A percentile compares a stretch with the other conserved stretches of the same genome.
phyloP scores from a whole-genome alignment of 2,329 filamentous ascomycete genomes.

The Aspergillus oerlinghausenensis region DNA sequence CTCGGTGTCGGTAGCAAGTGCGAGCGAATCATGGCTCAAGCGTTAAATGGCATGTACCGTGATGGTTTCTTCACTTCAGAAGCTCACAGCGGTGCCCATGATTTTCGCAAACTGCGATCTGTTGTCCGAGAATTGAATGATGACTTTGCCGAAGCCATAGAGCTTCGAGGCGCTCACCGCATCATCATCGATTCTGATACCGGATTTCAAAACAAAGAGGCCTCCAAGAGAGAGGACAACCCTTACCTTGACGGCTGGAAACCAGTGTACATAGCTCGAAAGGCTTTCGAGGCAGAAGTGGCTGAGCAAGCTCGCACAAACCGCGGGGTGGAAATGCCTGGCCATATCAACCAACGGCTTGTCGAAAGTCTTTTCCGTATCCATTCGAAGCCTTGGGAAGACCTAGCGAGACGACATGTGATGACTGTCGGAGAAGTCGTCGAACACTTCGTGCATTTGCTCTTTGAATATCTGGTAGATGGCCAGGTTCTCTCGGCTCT shows the following conservation, averaged over 20 bases:
- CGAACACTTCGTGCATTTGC: slow-evolving; percentile 15
- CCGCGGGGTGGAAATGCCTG: slow-evolving; percentile 31
- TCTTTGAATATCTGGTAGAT: slow-evolving; percentile 24
- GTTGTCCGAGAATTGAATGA: slow-evolving; percentile 24
- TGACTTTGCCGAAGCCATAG: slow-evolving; percentile 17
- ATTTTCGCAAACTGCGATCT: slow-evolving; percentile 29
- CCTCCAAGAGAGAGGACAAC: neutral
- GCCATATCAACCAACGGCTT: slow-evolving; percentile 28
- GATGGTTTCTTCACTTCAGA: slow-evolving; percentile 28
- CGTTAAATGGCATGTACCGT: slow-evolving; percentile 31
- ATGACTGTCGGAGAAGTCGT: slow-evolving; percentile 20
- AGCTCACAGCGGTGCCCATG: slow-evolving; percentile 16
- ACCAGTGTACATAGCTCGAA: slow-evolving; percentile 3
- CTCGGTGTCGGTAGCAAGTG: slow-evolving; percentile 38
- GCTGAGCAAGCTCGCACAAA: too few relatives aligned
- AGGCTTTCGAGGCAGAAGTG: too few relatives aligned
- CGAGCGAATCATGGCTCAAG: slow-evolving; percentile 30
- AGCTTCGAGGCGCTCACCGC: neutral
- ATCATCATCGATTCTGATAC: neutral
- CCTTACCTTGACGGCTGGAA: slow-evolving; percentile 15
- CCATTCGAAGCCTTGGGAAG: slow-evolving; percentile 31
- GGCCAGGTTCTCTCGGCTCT: slow-evolving; percentile 17
- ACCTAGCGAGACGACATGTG: slow-evolving; percentile 22
- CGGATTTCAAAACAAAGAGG: neutral
- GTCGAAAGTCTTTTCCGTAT: slow-evolving; percentile 32